phyloP scores from a whole-genome alignment of 1,139 yeast genomes.

The Neolecta irregularis region DNA sequence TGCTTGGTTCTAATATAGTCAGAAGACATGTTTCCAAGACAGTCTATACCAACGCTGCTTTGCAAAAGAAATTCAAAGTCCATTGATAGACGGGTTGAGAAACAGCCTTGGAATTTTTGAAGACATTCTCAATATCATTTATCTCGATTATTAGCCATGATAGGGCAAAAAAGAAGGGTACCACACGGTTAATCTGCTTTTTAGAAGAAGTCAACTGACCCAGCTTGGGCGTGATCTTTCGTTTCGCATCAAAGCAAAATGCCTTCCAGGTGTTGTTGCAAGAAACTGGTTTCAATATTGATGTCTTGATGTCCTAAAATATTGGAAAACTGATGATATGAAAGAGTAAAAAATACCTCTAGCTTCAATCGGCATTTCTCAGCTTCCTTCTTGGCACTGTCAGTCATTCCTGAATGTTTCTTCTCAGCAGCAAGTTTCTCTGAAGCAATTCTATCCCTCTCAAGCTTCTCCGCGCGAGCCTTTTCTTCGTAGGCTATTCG shows the following conservation, averaged over 20 bases:
- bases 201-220: conserved; percentile 75
- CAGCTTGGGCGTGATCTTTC: conserved; percentile 72
- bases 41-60: conserved; percentile 41
- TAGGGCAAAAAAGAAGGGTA: conserved; percentile 4
- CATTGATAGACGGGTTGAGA: conserved; percentile 46
- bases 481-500: no score
- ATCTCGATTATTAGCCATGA: conserved; percentile 17
- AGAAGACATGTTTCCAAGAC: not conserved
- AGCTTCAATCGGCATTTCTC: no score
- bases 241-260: conserved; percentile 33
- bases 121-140: conserved; percentile 34
- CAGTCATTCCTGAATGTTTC: no score
- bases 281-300: conserved; percentile 27
- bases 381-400: no score
- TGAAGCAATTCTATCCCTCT: no score
- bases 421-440: no score
- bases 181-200: conserved; percentile 39
- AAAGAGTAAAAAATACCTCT: no score
- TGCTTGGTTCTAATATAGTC: conserved; percentile 43
- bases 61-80: conserved; percentile 68
- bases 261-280: conserved; percentile 31
- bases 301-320: conserved; percentile 37
- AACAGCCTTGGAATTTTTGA: conserved; percentile 31
- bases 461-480: no score
- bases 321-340: no score